phyloP scores from a whole-genome alignment of 139 green algal species.

The Asterochloris erici region DNA sequence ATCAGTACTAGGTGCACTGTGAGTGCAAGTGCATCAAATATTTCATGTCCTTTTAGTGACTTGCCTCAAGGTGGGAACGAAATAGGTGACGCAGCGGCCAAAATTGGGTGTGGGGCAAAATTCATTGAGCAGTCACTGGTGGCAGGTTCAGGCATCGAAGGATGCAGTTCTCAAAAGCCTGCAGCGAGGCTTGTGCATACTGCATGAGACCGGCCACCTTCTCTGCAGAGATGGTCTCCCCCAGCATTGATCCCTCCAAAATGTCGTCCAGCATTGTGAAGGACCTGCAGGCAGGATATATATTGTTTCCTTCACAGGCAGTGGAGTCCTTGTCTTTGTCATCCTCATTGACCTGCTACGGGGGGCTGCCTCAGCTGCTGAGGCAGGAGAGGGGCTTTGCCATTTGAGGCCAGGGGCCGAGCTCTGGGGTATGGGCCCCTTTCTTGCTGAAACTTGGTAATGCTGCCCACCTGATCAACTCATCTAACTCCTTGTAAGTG shows the following conservation, averaged over 20 bases:
- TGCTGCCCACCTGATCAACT: slow-evolving; percentile 2
- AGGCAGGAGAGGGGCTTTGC: background rate
- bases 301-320: background rate
- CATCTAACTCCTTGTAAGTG: slow-evolving; percentile 10
- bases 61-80: no score
- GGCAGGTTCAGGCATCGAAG: slow-evolving; percentile 4
- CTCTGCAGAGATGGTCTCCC: slow-evolving; percentile 7
- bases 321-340: no score
- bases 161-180: slow-evolving; percentile 16
- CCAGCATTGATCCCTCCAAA: background rate
- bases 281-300: slow-evolving; percentile 7
- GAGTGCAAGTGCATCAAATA: no score
- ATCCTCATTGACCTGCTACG: background rate
- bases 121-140: slow-evolving; percentile 4
- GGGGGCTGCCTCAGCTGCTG: no score
- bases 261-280: slow-evolving; percentile 11
- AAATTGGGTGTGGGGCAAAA: no score
- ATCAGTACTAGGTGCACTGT: no score
- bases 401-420: background rate
- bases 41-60: no score
- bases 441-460: background rate
- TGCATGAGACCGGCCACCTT: background rate
- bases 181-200: slow-evolving; percentile 2
- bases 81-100: no score
- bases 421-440: background rate